A percentile compares a stretch with the other conserved stretches of the same genome.
Conservation (phyloP, 1,284 basidiomycete species). For the Stereum hirsutum region DNA sequence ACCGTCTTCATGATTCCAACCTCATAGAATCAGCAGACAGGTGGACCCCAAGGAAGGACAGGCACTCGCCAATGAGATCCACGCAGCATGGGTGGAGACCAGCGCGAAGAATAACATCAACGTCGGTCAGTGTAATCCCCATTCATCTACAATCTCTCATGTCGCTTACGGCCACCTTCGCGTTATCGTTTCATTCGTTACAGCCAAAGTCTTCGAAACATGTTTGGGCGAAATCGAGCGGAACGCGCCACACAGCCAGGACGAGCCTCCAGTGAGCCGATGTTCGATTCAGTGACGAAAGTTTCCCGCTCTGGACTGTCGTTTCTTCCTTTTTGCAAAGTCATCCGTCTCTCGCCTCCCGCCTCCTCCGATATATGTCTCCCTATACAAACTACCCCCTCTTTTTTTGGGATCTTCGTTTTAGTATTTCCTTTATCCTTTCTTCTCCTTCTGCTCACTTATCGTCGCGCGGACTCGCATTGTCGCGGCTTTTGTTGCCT, state of each 20-base stretch:
- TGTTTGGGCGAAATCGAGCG: slow-evolving; percentile 86
- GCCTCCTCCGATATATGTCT: slow-evolving; percentile 5
- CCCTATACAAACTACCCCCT: slow-evolving; percentile 5
- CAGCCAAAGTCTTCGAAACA: slow-evolving; percentile 84
- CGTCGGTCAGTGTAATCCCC: slow-evolving; percentile 67
- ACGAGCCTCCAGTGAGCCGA: slow-evolving; percentile 45
- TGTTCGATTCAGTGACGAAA: slow-evolving; percentile 63
- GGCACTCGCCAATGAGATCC: slow-evolving; percentile 63
- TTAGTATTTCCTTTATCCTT: not conserved
- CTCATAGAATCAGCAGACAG: slow-evolving; percentile 48
- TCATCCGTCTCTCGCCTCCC: slow-evolving; percentile 5
- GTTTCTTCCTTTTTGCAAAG: too few relatives aligned
- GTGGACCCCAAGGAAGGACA: slow-evolving; percentile 71
- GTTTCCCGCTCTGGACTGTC: too few relatives aligned
- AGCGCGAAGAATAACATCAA: slow-evolving; percentile 87
- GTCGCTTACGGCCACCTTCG: slow-evolving; percentile 3
- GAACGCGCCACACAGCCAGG: slow-evolving; percentile 46
- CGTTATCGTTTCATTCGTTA: slow-evolving; percentile 6
- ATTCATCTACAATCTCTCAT: too few relatives aligned
- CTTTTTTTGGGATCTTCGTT: slow-evolving; percentile 7
- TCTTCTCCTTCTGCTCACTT: not conserved
- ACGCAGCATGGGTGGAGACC: slow-evolving; percentile 81
- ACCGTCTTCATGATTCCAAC: slow-evolving; percentile 11
- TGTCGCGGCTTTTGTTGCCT: too few relatives aligned
- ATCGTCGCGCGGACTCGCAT: not conserved